A percentile compares a stretch with the other conserved stretches of the same genome.
These are phyloP conservation scores for Penicillium paradoxum DNA, from an alignment of 495 filamentous ascomycete species.

Conservation along the genomic window DNA sequence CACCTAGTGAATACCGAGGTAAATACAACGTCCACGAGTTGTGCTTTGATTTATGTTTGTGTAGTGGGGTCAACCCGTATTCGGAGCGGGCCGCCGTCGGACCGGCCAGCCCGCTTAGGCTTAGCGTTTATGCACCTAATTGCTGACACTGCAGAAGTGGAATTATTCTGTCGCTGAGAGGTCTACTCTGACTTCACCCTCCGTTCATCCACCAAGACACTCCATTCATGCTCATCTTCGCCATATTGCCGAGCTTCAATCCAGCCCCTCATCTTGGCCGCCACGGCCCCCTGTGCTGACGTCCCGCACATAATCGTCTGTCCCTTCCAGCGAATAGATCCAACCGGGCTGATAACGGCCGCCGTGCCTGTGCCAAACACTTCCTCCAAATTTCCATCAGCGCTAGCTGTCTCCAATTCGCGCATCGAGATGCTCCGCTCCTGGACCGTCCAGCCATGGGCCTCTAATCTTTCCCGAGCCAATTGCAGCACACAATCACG, in stretches of 20 bases:
- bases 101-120: background rate
- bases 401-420: conserved; percentile 63
- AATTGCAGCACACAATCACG: conserved; percentile 71
- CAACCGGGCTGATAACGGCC: conserved; percentile 54
- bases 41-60: too few relatives aligned
- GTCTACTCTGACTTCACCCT: background rate
- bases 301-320: conserved; percentile 62
- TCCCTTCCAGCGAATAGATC: conserved; percentile 69
- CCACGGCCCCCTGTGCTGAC: conserved; percentile 69
- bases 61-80: background rate
- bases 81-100: background rate
- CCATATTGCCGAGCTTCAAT: conserved; percentile 83
- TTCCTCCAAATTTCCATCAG: conserved; percentile 72
- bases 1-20: too few relatives aligned
- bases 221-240: conserved; percentile 74
- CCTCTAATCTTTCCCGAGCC: conserved; percentile 64
- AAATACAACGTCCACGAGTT: too few relatives aligned
- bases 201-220: conserved; percentile 21
- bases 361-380: conserved; percentile 81
- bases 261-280: conserved; percentile 72
- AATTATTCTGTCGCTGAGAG: too few relatives aligned
- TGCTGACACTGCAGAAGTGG: background rate
- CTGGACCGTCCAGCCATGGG: conserved; percentile 27
- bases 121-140: background rate
- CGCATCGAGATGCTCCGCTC: conserved; percentile 76